These are phyloP conservation scores for Fusarium albosuccineum DNA, from an alignment of 2,329 filamentous ascomycete species.

Conservation along the genomic window DNA sequence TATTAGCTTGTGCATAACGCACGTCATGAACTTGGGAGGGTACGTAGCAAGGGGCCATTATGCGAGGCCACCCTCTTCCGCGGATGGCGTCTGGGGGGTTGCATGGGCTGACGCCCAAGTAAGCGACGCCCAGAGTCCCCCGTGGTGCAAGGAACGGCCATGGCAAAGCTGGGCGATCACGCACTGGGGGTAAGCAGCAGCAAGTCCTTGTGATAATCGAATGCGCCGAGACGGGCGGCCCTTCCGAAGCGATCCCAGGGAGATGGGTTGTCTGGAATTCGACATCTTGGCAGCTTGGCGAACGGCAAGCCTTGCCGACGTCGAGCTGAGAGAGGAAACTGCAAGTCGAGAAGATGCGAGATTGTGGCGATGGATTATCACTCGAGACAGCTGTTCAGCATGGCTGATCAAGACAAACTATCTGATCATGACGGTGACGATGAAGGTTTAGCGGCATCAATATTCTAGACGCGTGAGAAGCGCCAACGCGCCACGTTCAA, in stretches of 20 bases:
- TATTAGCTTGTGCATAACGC: constrained; percentile 21
- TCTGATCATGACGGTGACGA: background rate
- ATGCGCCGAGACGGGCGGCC: constrained; percentile 19
- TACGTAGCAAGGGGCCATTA: background rate
- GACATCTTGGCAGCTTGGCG: constrained; percentile 34
- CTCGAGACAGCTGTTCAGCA: background rate
- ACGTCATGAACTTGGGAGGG: constrained; percentile 8
- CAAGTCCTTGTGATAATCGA: constrained; percentile 16
- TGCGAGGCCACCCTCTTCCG: background rate
- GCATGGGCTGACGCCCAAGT: constrained; percentile 28
- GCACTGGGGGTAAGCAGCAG: background rate
- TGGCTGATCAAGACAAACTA: background rate
- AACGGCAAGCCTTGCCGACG: constrained; percentile 13
- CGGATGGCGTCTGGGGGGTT: background rate
- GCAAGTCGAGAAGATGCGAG: background rate
- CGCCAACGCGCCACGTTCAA: too few relatives aligned
- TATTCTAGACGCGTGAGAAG: too few relatives aligned
- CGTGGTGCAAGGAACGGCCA: constrained; percentile 36
- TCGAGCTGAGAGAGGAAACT: background rate
- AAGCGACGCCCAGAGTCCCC: constrained; percentile 11
- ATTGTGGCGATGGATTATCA: constrained; percentile 17
- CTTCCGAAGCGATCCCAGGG: constrained; percentile 16
- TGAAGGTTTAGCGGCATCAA: too few relatives aligned
- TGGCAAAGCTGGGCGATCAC: constrained; percentile 17
- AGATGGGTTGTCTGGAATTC: constrained; percentile 16